Conservation (phyloP, 805 yeast species). For the Candida anglica region DNA sequence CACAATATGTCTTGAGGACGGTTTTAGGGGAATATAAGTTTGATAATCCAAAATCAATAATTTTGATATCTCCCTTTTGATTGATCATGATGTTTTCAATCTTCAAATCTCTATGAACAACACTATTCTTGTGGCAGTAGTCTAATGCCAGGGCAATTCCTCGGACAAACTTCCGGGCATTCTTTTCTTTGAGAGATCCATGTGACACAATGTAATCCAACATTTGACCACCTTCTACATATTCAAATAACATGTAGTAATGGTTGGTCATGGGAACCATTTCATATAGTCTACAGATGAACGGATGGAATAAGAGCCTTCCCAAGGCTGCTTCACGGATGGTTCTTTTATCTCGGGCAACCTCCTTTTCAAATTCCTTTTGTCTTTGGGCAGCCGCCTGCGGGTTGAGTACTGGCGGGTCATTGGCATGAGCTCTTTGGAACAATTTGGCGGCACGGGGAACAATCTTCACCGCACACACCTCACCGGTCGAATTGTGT, state of each 20-base stretch:
- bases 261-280: conserved; percentile 96
- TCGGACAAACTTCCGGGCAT: conserved; percentile 91
- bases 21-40: conserved; percentile 73
- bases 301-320: conserved; percentile 83
- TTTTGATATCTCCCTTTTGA: conserved; percentile 88
- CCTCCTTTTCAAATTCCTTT: conserved; percentile 75
- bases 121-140: conserved; percentile 89
- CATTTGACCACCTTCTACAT: conserved; percentile 96
- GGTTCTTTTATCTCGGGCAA: conserved; percentile 87
- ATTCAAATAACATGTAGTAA: conserved; percentile 94
- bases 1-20: conserved; percentile 89
- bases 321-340: conserved; percentile 95
- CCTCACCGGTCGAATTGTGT: conserved; percentile 73
- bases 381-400: conserved; percentile 57
- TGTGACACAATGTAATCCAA: conserved; percentile 95
- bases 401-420: conserved; percentile 60
- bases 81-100: conserved; percentile 95
- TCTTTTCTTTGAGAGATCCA: conserved; percentile 89
- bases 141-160: conserved; percentile 92
- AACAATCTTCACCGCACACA: conserved; percentile 90
- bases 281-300: conserved; percentile 86
- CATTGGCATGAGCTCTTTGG: conserved; percentile 65
- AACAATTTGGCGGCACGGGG: conserved; percentile 82
- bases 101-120: conserved; percentile 94
- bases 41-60: conserved; percentile 94